These are phyloP conservation scores for Penicillium sclerotigenum DNA, from an alignment of 2,329 filamentous ascomycete genomes.

Conservation along the genomic window DNA sequence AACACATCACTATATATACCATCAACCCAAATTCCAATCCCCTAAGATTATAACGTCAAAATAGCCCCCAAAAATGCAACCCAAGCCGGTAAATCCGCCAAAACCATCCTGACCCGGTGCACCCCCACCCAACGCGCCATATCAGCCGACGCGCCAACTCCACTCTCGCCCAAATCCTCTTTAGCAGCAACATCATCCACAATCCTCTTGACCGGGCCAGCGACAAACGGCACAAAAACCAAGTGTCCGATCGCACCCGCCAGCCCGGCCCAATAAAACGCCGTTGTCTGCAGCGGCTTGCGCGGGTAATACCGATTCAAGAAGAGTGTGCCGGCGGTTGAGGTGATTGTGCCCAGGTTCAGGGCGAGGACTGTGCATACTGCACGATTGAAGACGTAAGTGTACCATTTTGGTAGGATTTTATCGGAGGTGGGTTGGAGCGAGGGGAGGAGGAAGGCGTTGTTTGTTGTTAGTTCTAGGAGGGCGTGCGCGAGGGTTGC, in stretches of 20 bases:
- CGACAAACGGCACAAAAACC: constrained; percentile 17
- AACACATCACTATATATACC: not conserved
- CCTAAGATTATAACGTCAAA: constrained; percentile 2
- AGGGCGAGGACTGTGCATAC: constrained; percentile 11
- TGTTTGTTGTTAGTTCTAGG: constrained; percentile 11
- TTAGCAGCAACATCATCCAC: constrained; percentile 3
- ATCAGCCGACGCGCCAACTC: constrained; percentile 6
- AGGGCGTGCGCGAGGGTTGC: constrained; percentile 14
- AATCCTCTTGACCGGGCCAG: constrained; percentile 11
- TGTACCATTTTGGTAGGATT: constrained; percentile 11
- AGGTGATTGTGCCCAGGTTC: constrained; percentile 15
- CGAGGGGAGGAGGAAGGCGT: constrained; percentile 8
- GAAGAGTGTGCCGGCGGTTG: constrained; percentile 9
- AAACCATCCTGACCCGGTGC: constrained; percentile 11
- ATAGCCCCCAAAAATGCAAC: constrained; percentile 13
- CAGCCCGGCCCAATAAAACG: constrained; percentile 18
- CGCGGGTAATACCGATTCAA: not conserved
- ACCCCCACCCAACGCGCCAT: constrained; percentile 16
- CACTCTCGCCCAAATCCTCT: not conserved
- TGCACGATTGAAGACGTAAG: constrained; percentile 10
- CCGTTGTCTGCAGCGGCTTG: constrained; percentile 1
- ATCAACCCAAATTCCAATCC: not conserved
- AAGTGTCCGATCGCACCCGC: constrained; percentile 14
- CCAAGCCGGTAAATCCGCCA: constrained; percentile 14
- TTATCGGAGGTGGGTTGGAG: constrained; percentile 5